Conservation (phyloP, 306 rosid species). For the Casuarina cunninghamiana region DNA sequence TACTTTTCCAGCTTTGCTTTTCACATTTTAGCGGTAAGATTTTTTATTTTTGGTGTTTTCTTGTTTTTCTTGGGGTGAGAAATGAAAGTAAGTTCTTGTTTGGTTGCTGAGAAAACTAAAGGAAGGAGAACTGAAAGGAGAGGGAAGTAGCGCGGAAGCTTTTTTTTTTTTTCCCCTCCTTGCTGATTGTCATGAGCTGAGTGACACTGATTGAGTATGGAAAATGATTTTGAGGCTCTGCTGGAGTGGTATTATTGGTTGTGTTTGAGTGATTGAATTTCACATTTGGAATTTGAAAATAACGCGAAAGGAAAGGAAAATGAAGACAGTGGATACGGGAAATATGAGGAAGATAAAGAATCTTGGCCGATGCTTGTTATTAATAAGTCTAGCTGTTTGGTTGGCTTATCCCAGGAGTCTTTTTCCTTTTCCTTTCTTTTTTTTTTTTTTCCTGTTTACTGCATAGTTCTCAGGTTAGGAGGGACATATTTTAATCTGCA, state of each 20-base stretch:
- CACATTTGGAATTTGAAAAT: not conserved
- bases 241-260: not conserved
- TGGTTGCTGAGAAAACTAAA: slow-evolving; percentile 3
- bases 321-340: not conserved
- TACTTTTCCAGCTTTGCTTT: not conserved
- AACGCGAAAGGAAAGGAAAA: not conserved
- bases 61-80: not conserved
- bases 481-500: not conserved
- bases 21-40: not conserved
- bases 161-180: too few relatives aligned
- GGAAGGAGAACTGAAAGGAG: not conserved
- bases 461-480: not conserved
- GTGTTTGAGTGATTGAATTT: not conserved
- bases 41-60: not conserved
- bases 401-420: not conserved
- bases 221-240: not conserved
- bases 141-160: too few relatives aligned
- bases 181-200: too few relatives aligned
- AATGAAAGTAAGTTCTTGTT: not conserved
- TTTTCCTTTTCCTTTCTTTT: not conserved
- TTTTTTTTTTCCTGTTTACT: not conserved
- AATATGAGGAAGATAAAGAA: not conserved
- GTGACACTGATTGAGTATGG: not conserved
- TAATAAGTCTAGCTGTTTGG: not conserved
- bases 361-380: not conserved